Evolutionary conservation across 1,139 yeast genomes (phyloP).

Genomic region (Candida sojae): DNA sequence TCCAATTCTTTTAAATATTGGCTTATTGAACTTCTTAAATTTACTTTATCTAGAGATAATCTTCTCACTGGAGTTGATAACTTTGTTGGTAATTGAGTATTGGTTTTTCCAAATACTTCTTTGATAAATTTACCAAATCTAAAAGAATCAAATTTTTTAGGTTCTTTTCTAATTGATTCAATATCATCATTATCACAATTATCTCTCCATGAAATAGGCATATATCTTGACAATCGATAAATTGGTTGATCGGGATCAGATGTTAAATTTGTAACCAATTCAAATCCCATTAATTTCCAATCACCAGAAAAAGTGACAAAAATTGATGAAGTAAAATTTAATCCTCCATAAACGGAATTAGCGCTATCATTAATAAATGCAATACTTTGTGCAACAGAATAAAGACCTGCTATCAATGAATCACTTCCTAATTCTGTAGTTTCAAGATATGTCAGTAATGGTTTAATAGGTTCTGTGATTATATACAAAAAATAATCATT

Average conservation of each 20-base stretch:
- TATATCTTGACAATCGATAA: conserved; percentile 24
- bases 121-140: conserved; percentile 60
- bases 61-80: conserved; percentile 10
- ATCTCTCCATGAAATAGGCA: conserved; percentile 9
- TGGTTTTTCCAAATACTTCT: conserved; percentile 28
- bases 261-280: conserved; percentile 56
- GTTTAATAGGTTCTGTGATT: conserved; percentile 76
- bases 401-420: conserved; percentile 59
- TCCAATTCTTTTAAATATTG: conserved; percentile 50
- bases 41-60: conserved; percentile 14
- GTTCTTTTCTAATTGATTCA: conserved; percentile 28
- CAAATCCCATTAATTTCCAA: conserved; percentile 87
- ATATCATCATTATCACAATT: conserved; percentile 8
- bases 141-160: conserved; percentile 65
- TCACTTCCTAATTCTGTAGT: conserved; percentile 28
- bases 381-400: conserved; percentile 56
- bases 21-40: conserved; percentile 50
- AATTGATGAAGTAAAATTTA: conserved; percentile 54
- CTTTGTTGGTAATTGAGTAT: conserved; percentile 9
- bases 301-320: conserved; percentile 71
- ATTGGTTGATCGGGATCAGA: conserved; percentile 54
- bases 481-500: conserved; percentile 62
- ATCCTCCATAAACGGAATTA: conserved; percentile 63
- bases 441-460: conserved; percentile 45
- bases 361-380: conserved; percentile 66